Evolutionary conservation across 2,329 filamentous ascomycete species (phyloP).

Genomic region (Trichoderma asperellum): DNA sequence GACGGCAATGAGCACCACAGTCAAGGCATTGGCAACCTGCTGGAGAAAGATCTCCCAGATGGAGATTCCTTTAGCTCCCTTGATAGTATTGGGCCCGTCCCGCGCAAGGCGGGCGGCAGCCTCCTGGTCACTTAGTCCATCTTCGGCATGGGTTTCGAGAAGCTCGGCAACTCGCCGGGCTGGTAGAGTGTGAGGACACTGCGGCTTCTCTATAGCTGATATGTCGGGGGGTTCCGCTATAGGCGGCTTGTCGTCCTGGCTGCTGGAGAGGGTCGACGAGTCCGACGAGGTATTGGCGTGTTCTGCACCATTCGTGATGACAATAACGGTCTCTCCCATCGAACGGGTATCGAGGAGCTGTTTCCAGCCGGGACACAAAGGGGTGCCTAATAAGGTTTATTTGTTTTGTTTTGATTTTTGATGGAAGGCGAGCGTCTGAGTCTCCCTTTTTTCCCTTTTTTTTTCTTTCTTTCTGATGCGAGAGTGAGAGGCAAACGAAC

Average conservation of each 20-base stretch:
- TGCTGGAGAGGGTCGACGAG: slow-evolving; percentile 42
- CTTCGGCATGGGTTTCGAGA: slow-evolving; percentile 49
- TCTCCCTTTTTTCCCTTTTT: slow-evolving; percentile 4
- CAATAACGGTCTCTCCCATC: slow-evolving; percentile 48
- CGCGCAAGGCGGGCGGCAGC: slow-evolving; percentile 66
- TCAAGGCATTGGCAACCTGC: slow-evolving; percentile 77
- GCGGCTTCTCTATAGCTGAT: slow-evolving; percentile 43
- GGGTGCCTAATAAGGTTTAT: neutral
- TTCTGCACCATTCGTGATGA: slow-evolving; percentile 48
- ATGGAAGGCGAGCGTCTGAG: neutral
- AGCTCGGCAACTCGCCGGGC: slow-evolving; percentile 42
- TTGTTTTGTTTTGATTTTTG: neutral
- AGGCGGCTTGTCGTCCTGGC: slow-evolving; percentile 47
- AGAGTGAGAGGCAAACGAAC: neutral
- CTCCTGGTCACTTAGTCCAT: slow-evolving; percentile 67
- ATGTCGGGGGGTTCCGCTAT: slow-evolving; percentile 45
- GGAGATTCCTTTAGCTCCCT: slow-evolving; percentile 71
- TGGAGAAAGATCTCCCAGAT: slow-evolving; percentile 76
- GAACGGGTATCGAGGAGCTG: slow-evolving; percentile 41
- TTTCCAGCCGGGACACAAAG: slow-evolving; percentile 20
- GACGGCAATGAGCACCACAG: slow-evolving; percentile 73
- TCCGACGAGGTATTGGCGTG: slow-evolving; percentile 46
- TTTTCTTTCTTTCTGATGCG: neutral
- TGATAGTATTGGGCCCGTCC: slow-evolving; percentile 72
- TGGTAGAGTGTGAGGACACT: slow-evolving; percentile 43